Evolutionary conservation across 1,284 basidiomycete species (phyloP), one percentile per base, ranked within the genome.

Genomic region (Ceratobasidium sp.): DNA sequence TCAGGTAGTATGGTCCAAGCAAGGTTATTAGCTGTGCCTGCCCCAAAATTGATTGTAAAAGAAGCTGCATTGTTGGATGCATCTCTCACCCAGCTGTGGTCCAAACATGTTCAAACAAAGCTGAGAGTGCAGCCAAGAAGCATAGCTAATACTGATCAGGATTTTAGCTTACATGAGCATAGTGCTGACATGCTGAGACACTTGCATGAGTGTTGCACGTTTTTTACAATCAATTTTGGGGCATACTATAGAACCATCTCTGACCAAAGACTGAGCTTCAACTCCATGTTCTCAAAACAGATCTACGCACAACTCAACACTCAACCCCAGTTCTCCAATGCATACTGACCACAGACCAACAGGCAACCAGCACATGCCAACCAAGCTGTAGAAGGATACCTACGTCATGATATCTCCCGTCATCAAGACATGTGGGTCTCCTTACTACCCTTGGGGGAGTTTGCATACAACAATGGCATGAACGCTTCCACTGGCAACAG

Each of bases 331-430:
- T 78, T 80, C 50, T 81, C 78, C n/a, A 85, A 84, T 1, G 81
- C 84, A 0, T 84, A 81, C 50, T 84, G 84, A 61, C 84, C 83
- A 0, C 80, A 85, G 64, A 82, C 83, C 0, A 83, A 86, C 69
- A 83, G 85, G 0, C 84, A 85, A 56, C 83, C 83, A 0, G 84
- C 86, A 79, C 46, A 80, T 1, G 80, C 82, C 7, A 85, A 85
- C 70, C 82, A 84, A 57, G 59, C 59, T 0, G 50, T 85, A 0
- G 83, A 84, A 70, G 80, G 80, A 33, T 80, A 79, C 46, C 71
- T 82, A 5, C 78, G 81, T 0, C 42, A 59, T 67, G 82, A 78
- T 66, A 52, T 23, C 12, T 44, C 66, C 4, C 79, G 81, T 54
- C 23, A 75, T 10, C 81, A 82, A 50, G 65, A 79, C 38, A 69